These are phyloP conservation scores for Neohortaea acidophila DNA, from an alignment of 495 filamentous ascomycete genomes.

Conservation along the genomic window DNA sequence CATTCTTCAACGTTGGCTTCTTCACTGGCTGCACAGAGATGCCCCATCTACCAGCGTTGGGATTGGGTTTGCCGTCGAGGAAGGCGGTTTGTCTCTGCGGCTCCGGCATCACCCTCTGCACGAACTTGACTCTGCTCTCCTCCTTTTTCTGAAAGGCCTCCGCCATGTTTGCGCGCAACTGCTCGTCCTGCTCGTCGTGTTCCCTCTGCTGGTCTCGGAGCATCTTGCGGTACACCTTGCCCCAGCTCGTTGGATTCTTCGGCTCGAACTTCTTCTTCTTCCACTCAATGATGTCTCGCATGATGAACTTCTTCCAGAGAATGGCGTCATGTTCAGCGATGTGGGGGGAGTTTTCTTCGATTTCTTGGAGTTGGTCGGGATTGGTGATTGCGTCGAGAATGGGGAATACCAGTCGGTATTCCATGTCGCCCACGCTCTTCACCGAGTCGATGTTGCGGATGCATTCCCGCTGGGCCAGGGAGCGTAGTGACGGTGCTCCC, in stretches of 20 bases:
- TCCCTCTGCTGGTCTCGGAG: constrained; percentile 10
- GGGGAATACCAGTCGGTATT: constrained; percentile 43
- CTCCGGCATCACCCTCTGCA: constrained; percentile 5
- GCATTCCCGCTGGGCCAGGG: constrained; percentile 14
- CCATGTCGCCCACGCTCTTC: constrained; percentile 47
- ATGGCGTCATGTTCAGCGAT: constrained; percentile 43
- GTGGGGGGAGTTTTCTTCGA: constrained; percentile 54
- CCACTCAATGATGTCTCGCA: constrained; percentile 49
- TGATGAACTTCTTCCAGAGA: constrained; percentile 54
- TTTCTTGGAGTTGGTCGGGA: constrained; percentile 45
- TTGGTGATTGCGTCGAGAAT: constrained; percentile 49
- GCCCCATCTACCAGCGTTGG: neutral
- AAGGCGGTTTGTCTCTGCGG: too few species aligned
- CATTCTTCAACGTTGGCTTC: constrained; percentile 6
- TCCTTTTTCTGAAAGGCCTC: constrained; percentile 14
- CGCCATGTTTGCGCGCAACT: constrained; percentile 14
- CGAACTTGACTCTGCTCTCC: constrained; percentile 6
- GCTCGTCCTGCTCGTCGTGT: constrained; percentile 15
- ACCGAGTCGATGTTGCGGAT: constrained; percentile 25
- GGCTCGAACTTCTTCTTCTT: constrained; percentile 41
- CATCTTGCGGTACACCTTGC: constrained; percentile 40
- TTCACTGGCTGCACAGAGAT: too few species aligned
- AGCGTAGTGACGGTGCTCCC: constrained; percentile 18
- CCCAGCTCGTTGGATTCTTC: constrained; percentile 43
- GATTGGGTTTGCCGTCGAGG: neutral